Base-by-base conservation (phyloP, 495 filamentous ascomycete genomes). In the Neurospora tetraspora region DNA sequence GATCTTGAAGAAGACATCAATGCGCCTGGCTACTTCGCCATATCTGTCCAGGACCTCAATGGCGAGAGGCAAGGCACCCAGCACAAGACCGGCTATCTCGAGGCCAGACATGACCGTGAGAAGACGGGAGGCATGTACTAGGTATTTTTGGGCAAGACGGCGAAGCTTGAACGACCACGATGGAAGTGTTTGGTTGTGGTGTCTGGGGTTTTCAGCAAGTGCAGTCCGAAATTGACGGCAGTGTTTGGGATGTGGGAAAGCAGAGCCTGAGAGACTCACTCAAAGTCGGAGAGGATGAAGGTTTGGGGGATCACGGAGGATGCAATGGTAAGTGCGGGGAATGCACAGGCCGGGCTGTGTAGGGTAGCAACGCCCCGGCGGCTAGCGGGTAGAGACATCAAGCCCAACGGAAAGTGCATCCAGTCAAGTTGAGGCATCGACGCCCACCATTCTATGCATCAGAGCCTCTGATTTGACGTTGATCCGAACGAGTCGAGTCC, bases 31-130 rank as follows among this genome's bases (percentile, higher is more conserved):
- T 7, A 75, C 70, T 27, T 81, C 77, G 5, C 79, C 77, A 69
- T 77, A 82, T 23, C 78, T 47, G 31, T 82, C 80, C 6, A 83
- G 75, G 18, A 71, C 72, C 45, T 47, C 47, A 7, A 83, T 75
- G 53, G 80, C 74, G 1, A 83, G 34, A 0, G 80, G 79, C 39
- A 83, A 80, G 16, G 76, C 70, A 0, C 76, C 77, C 11, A 83
- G 74, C 16, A 82, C 71, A 27, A 80, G 14, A 37, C 81, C 81
- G 18, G 77, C 80, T 4, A 79, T 76, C 71, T 83, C 81, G 18
- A 83, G 61, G 18, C 81, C 81, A 11, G 77, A 79, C 76, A 80
- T 80, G 18, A n/a, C 0, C 14, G 14, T 40, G 39, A 31, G 39
- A 9, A 3, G 39, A 34, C n/a, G 18, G 38, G 23, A 36, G 34